Evolutionary conservation across 306 rosid genomes (phyloP).

Genomic region (Trifolium subterraneum): DNA sequence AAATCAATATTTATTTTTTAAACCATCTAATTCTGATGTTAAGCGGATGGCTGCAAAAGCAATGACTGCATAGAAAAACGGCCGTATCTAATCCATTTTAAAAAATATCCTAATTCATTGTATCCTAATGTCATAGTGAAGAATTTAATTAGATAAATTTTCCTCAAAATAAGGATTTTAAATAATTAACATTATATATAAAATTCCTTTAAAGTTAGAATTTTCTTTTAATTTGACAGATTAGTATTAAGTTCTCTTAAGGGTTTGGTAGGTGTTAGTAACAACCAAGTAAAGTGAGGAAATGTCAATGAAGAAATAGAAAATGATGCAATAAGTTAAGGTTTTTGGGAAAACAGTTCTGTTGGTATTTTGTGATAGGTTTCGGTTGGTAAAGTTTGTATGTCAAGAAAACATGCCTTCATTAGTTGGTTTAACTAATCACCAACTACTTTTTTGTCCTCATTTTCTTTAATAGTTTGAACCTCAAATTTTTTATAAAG

Average conservation of each 20-base stretch:
- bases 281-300: not conserved
- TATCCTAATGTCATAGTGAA: too few relatives aligned
- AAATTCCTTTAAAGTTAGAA: not conserved
- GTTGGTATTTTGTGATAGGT: not conserved
- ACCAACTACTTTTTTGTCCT: not conserved
- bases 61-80: too few relatives aligned
- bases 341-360: not conserved
- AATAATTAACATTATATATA: not conserved
- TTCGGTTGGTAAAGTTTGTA: constrained; percentile 3
- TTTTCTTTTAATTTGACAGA: not conserved
- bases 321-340: not conserved
- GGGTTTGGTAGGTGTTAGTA: not conserved
- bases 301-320: not conserved
- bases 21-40: too few relatives aligned
- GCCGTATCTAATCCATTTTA: too few relatives aligned
- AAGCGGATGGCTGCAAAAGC: too few relatives aligned
- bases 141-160: too few relatives aligned
- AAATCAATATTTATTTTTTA: too few relatives aligned
- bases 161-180: too few relatives aligned
- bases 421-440: not conserved
- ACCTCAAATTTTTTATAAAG: too few relatives aligned
- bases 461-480: not conserved
- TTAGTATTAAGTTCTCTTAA: not conserved
- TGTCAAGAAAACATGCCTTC: not conserved
- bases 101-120: too few relatives aligned